These are phyloP conservation scores for Didymella lethalis DNA, from an alignment of 2,329 filamentous ascomycete species.

Conservation along the genomic window DNA sequence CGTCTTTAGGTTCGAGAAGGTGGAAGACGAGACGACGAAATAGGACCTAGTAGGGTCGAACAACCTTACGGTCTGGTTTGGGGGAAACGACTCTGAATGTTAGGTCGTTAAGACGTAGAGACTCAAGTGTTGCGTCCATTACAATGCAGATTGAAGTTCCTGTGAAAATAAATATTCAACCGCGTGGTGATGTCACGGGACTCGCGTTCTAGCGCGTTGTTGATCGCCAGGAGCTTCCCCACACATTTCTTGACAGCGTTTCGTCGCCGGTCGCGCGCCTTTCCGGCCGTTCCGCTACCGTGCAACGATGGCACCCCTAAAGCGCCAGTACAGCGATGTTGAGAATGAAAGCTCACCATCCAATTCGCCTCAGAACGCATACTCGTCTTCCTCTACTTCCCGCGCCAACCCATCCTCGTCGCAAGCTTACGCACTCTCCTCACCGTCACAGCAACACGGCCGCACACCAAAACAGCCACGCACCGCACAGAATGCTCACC, in stretches of 20 bases:
- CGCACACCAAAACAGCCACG: constrained; percentile 42
- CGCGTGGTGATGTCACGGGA: constrained; percentile 29
- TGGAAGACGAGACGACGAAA: neutral
- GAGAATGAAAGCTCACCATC: constrained; percentile 12
- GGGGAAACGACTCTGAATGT: neutral
- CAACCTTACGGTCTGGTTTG: neutral
- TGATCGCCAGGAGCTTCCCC: neutral
- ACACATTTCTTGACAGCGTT: constrained; percentile 6
- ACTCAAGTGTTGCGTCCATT: neutral
- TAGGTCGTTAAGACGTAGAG: neutral
- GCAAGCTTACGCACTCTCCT: constrained; percentile 18
- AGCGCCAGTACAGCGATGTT: constrained; percentile 20
- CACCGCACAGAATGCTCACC: constrained; percentile 22
- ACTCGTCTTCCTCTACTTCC: constrained; percentile 27
- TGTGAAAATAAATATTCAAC: too few relatives aligned
- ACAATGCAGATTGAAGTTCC: too few relatives aligned
- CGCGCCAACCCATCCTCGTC: constrained; percentile 30
- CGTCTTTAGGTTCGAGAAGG: neutral
- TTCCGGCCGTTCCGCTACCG: neutral
- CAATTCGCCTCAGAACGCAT: constrained; percentile 35
- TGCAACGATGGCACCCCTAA: constrained; percentile 22
- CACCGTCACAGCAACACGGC: constrained; percentile 6
- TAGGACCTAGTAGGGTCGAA: neutral
- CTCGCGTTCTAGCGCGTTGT: constrained; percentile 29
- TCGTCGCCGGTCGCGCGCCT: constrained; percentile 1